Base-by-base conservation (phyloP, 805 yeast genomes). In the Helenozyma rhizophorensis region DNA sequence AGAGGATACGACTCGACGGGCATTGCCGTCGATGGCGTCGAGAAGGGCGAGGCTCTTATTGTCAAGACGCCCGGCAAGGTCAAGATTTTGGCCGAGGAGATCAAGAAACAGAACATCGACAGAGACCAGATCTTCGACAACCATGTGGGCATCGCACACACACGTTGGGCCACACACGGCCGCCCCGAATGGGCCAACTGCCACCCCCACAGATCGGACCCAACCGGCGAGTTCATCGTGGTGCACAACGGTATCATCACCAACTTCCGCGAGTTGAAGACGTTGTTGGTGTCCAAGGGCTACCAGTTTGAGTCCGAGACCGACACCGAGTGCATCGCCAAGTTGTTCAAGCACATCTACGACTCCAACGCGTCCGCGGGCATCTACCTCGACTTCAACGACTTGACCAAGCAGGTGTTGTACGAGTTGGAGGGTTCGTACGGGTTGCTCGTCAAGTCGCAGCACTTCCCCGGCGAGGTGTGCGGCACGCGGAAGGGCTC, bases 91-190 rank as follows among this genome's bases (percentile, higher is more conserved):
- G 81, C 74, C 57, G 71, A 77, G 42, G 80, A 80, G 62, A 78
- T 85, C 46, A 68, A 63, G 21, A 50, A 42, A 31, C 53, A 58
- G 14, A 58, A 74, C 28, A 72, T 80, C 37, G 76, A 83, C 51
- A 71, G 81, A 48, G 61, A 71, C 18, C 78, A 75, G 40, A 70
- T 76, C 14, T 88, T 86, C 55, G 80, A 76, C 49, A 78, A 82
- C 58, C 98, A 93, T 57, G 88, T 80, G 40, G 98, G 96, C 56
- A 93, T 93, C 59, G 97, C 98, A 15, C 99, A 93, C 65, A 93
- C 99, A 10, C 84, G 99, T 71, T 93, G 99, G 99, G 99, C 99
- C 32, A 93, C 99, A 23, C 99, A 93, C 62, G 99, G 99, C 62
- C 85, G 80, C 51, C 97, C 97, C 37, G 78, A 77, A 46, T 77